Evolutionary conservation across 2,329 filamentous ascomycete genomes (phyloP), one percentile per base, ranked within the genome.

Genomic region (Harringtonia lauricola): DNA sequence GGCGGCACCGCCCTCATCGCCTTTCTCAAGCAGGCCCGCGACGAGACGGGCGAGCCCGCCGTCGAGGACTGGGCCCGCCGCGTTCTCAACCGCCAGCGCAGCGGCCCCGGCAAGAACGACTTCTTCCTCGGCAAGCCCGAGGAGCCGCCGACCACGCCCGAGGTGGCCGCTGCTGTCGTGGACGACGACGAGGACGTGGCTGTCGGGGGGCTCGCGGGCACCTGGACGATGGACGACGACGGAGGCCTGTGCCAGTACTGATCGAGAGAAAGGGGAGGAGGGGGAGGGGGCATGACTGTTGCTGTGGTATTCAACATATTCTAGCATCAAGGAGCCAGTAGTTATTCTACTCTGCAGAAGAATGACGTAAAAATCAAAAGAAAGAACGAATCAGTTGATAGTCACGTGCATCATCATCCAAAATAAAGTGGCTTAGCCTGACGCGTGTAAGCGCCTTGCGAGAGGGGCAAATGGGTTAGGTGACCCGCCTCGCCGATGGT

Each of bases 1-100:
- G 92, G 92, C 14, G 92, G 92, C 15, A 96, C 92, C 0, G 86
- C 89, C 0, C 68, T 98, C 45, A 95, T 98, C 44, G 86, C 90
- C 0, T 98, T 98, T 64, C 68, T 98, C 48, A 95, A 96, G 64
- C 92, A 98, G 64, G 92, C 92, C 5, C 75, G 92, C 24, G 89
- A 98, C 56, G 92, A 98, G 70, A 98, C 92, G 1, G 86, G 86
- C 15, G 90, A 96, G 61, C 87, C 88, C 2, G 87, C 89, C 1
- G 81, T 96, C 31, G 72, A 77, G 53, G 65, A 70, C 41, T 82
- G 78, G 79, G 71, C 75, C 1, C 68, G 60, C 50, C 62, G 66
- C 17, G 76, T 78, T 53, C 76, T 79, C 71, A 72, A 65, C 53
- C 64, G 71, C 31, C 65, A 71, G 56, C 61, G 67, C 19, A 64